Evolutionary conservation across 495 filamentous ascomycete genomes (phyloP), one percentile per base, ranked within the genome.

Genomic region (Penicillium samsonianum): DNA sequence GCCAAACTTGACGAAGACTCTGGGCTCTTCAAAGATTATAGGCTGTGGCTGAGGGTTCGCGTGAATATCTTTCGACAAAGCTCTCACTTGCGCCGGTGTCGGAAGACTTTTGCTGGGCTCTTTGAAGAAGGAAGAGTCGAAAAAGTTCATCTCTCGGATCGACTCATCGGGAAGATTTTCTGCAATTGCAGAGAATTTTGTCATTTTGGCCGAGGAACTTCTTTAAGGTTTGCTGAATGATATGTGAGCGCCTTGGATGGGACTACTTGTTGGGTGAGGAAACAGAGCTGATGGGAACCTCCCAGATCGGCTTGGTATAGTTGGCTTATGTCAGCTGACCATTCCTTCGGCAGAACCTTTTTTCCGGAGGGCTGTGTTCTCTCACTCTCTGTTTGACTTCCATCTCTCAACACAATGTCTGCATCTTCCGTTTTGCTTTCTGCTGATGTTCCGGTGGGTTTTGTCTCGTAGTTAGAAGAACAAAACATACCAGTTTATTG

Each of bases 1-100:
- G 31, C 78, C 74, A 62, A 71, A 77, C 48, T 81, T 80, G 50
- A 80, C 78, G 33, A 80, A 37, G 19, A 81, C 60, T 50, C 65
- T 61, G 30, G 72, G 68, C 19, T 73, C 52, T 53, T 75, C 55
- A 51, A 76, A 76, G 62, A 57, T 63, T 0, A 74, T 53, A 9
- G 69, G 67, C 19, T 8, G 42, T 12, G 72, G 64, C 55, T 65
- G 30, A 30, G 65, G 55, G 20, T 8, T 42, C 9, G 23, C 58
- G 28, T 47, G 5, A 7, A 55, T 26, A 30, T 62, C 62, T 12
- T 31, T 60, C 30, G 64, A 68, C 22, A 65, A 47, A 44, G 64
- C 64, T 52, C 40, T 64, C 40, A 70, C 62, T 55, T 70, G 49
- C 8, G 59, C 51, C 7, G 60, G 61, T 2, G 55, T 56, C 16